Conservation (phyloP, 345 rosid species). For the Sonneratia caseolaris region DNA sequence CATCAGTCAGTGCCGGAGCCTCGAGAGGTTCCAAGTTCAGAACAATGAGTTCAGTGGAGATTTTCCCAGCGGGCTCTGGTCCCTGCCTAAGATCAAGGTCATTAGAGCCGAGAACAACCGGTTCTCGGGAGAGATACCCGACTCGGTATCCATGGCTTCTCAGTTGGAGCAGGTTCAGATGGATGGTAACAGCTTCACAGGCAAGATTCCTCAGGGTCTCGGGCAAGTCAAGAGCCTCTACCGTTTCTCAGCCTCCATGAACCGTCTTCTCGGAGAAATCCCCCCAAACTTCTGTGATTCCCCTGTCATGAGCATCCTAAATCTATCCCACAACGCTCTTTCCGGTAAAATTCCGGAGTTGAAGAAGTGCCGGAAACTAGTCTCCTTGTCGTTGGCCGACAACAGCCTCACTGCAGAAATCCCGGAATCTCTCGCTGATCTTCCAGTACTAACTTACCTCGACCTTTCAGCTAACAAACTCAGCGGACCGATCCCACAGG, state of each 20-base stretch:
- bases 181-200: slow-evolving; percentile 64
- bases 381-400: slow-evolving; percentile 68
- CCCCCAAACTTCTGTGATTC: slow-evolving; percentile 83
- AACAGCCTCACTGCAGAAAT: slow-evolving; percentile 57
- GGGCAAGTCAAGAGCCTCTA: slow-evolving; percentile 73
- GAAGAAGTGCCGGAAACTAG: slow-evolving; percentile 72
- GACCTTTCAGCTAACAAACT: slow-evolving; percentile 80
- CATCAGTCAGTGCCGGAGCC: slow-evolving; percentile 46
- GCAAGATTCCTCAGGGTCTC: slow-evolving; percentile 62
- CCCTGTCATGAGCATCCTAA: slow-evolving; percentile 79
- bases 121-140: slow-evolving; percentile 58
- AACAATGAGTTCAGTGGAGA: slow-evolving; percentile 68
- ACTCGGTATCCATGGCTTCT: slow-evolving; percentile 55
- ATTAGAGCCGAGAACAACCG: slow-evolving; percentile 70
- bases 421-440: slow-evolving; percentile 60
- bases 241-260: slow-evolving; percentile 76
- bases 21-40: slow-evolving; percentile 85
- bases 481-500: slow-evolving; percentile 67
- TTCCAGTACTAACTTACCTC: slow-evolving; percentile 84
- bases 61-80: slow-evolving; percentile 67
- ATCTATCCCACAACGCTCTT: slow-evolving; percentile 64
- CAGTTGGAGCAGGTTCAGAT: slow-evolving; percentile 85
- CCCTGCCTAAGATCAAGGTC: slow-evolving; percentile 58
- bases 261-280: slow-evolving; percentile 50
- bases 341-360: slow-evolving; percentile 72